Conservation (phyloP, 768 basidiomycete genomes). For the Agrocybe pediades region DNA sequence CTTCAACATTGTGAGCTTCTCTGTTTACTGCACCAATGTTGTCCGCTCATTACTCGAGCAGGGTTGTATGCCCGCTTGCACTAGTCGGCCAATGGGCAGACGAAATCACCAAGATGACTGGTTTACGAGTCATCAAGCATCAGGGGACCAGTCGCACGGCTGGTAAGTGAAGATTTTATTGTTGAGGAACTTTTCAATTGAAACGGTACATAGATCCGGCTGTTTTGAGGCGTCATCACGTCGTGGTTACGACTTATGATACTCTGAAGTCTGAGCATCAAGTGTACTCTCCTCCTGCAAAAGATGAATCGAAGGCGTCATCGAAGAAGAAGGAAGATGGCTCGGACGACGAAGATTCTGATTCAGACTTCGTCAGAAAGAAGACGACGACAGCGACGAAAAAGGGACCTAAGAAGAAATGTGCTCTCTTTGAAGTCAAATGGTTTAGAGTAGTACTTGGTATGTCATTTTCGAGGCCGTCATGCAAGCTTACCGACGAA, state of each 20-base stretch:
- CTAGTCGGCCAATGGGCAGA: conserved; percentile 90
- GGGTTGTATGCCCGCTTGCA: conserved; percentile 86
- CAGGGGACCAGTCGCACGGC: conserved; percentile 78
- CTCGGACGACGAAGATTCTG: conserved; percentile 3
- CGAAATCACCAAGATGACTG: conserved; percentile 76
- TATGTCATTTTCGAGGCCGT: conserved; percentile 27
- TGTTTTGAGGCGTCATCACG: conserved; percentile 54
- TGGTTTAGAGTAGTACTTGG: conserved; percentile 90
- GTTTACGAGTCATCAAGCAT: conserved; percentile 75
- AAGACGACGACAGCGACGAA: conserved; percentile 44
- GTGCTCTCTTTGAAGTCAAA: conserved; percentile 73
- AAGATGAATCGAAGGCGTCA: conserved; percentile 56
- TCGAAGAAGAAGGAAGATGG: conserved; percentile 34
- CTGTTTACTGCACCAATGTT: not conserved
- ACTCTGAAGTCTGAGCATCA: conserved; percentile 81
- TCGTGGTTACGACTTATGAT: conserved; percentile 88
- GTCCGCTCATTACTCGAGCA: conserved; percentile 27
- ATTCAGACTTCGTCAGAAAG: no score
- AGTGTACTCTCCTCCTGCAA: conserved; percentile 47
- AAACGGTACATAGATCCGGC: conserved; percentile 48
- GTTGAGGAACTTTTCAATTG: not conserved
- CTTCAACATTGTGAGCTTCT: conserved; percentile 63
- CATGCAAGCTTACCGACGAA: not conserved
- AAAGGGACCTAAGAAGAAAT: conserved; percentile 48
- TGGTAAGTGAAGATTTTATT: conserved; percentile 36